Conservation (phyloP, 805 yeast species). For the Candida incommunis region DNA sequence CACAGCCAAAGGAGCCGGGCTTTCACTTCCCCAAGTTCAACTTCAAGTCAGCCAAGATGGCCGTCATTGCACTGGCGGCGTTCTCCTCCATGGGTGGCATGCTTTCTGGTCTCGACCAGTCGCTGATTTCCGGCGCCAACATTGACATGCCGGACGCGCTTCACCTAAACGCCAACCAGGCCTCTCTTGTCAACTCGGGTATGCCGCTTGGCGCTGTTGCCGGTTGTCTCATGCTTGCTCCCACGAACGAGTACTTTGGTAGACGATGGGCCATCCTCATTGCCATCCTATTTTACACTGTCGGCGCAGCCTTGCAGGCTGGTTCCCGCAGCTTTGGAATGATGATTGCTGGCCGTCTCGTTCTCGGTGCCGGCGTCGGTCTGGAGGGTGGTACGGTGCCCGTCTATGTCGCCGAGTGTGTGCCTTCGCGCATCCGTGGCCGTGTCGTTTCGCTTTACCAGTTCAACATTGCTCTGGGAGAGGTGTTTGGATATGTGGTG, state of each 20-base stretch:
- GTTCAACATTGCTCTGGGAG: conserved; percentile 52
- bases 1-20: conserved; percentile 2
- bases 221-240: conserved; percentile 47
- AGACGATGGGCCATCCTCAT: conserved; percentile 40
- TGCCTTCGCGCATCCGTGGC: conserved; percentile 45
- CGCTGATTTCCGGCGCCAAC: conserved; percentile 50
- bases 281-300: conserved; percentile 45
- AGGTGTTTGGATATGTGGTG: conserved; percentile 47
- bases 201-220: conserved; percentile 62
- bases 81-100: conserved; percentile 54
- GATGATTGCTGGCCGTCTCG: conserved; percentile 46
- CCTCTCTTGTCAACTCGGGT: conserved; percentile 40
- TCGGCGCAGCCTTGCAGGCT: conserved; percentile 48
- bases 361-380: conserved; percentile 52
- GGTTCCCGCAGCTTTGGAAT: conserved; percentile 31
- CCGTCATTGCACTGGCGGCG: conserved; percentile 35
- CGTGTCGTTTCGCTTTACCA: conserved; percentile 49
- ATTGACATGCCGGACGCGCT: conserved; percentile 34
- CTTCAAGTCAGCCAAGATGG: conserved; percentile 31
- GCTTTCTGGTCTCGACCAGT: conserved; percentile 55
- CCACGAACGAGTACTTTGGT: conserved; percentile 41
- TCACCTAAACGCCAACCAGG: conserved; percentile 26
- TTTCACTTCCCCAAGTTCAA: too few relatives aligned
- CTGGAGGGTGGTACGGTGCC: conserved; percentile 54
- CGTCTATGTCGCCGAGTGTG: conserved; percentile 46